phyloP scores from a whole-genome alignment of 495 filamentous ascomycete genomes.

The Aspergillus conjunctus region DNA sequence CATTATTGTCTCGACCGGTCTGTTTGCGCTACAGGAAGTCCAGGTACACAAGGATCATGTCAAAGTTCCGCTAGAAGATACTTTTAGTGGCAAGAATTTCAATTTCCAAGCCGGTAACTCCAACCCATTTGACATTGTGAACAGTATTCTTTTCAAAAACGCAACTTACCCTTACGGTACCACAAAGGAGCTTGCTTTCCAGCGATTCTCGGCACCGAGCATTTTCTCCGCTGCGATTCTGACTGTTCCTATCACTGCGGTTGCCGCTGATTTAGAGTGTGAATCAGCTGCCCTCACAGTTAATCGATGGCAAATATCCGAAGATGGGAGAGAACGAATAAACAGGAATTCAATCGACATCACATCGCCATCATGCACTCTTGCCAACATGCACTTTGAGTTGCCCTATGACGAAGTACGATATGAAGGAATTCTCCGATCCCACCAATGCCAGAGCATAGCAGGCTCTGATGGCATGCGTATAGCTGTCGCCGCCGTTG shows the following conservation, averaged over 20 bases:
- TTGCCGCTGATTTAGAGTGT: background rate
- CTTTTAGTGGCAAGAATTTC: background rate
- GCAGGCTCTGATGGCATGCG: too few species aligned
- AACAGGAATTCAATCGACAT: too few species aligned
- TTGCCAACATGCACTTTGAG: too few species aligned
- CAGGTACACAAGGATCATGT: background rate
- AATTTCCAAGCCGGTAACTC: background rate
- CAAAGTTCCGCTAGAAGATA: background rate
- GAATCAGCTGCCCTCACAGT: background rate
- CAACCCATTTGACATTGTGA: background rate
- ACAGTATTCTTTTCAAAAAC: background rate
- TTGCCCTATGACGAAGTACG: too few species aligned
- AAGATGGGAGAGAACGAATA: too few species aligned
- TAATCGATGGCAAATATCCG: too few species aligned
- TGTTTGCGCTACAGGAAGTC: background rate
- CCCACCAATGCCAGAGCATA: too few species aligned
- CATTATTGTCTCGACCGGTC: background rate
- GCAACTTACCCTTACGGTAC: background rate
- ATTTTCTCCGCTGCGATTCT: background rate
- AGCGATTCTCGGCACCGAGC: background rate
- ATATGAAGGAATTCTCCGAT: too few species aligned
- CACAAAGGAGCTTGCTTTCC: background rate
- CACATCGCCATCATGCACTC: too few species aligned
- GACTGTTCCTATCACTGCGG: background rate
- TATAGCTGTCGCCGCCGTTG: too few species aligned